Conservation (phyloP, 192 early-diverging fungal genomes). For the Coemansia sp. region DNA sequence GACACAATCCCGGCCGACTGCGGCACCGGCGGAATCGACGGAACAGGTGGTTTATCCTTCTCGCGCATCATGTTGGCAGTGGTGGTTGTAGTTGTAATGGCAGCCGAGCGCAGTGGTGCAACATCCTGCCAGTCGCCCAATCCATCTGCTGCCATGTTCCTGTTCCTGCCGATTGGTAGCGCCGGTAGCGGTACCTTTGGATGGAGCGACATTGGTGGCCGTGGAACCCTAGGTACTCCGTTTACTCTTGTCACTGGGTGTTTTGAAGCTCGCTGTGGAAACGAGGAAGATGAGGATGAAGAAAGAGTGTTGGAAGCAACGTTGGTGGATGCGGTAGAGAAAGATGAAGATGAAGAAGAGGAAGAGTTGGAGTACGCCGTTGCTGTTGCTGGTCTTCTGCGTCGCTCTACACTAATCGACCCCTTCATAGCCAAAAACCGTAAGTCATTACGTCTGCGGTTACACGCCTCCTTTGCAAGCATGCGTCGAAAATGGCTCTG, state of each 20-base stretch:
- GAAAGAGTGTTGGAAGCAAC: background rate
- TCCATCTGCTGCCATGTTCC: background rate
- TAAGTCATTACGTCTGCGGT: conserved; percentile 23
- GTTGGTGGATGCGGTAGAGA: background rate
- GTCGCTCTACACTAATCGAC: conserved; percentile 33
- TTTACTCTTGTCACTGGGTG: too few species aligned
- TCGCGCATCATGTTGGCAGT: background rate
- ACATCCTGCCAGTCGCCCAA: too few species aligned
- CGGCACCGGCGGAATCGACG: background rate
- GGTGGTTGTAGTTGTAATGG: background rate
- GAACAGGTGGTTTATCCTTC: background rate
- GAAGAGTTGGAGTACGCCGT: too few species aligned
- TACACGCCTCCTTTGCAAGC: conserved; percentile 13
- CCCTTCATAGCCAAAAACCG: conserved; percentile 28
- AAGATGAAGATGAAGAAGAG: background rate
- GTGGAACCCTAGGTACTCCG: background rate
- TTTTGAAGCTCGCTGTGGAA: too few species aligned
- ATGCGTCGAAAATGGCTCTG: conserved; percentile 26
- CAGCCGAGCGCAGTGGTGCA: background rate
- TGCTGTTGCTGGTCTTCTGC: conserved; percentile 8
- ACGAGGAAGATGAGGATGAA: background rate
- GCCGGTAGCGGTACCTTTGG: conserved; percentile 1
- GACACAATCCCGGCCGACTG: conserved; percentile 1
- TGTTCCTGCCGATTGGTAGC: background rate
- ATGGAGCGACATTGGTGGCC: background rate